Evolutionary conservation across 192 early-diverging fungal genomes (phyloP), one percentile per base, ranked within the genome.

Genomic region (Backusella morwellensis): DNA sequence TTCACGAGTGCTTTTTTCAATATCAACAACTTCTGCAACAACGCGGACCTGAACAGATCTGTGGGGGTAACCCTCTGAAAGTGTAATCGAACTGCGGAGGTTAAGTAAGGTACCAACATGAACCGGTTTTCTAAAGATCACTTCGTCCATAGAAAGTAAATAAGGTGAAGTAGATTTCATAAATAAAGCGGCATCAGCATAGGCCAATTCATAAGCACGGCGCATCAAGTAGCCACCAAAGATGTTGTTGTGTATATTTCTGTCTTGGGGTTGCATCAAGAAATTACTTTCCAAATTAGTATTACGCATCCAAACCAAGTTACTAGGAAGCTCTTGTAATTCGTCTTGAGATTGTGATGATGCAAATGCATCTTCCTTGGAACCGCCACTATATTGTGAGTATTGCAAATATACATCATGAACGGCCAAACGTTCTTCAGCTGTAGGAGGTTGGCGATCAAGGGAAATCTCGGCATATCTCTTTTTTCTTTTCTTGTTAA

Each of bases 181-280:
- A 52, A 94, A 95, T 9, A 95, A 77, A 0, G 89, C 85, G 6
- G 92, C 94, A 63, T 93, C 92, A 47, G 92, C 86, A 82, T 90
- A 94, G 3, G 94, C 93, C 0, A 97, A 85, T 81, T 98, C 96
- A 73, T 87, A 94, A 0, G 96, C 96, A 6, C 93, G 84, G 38
- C 93, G 90, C 93, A 98, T 95, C 70, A 97, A 82, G 19, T 74
- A 50, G 44, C 86, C 86, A 72, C 92, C 92, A 87, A 94, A 95
- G 5, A 93, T 88, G 76, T 91, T 92, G 66, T 91, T 89, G 75
- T 97, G 92, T 34, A 97, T 89, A 68, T 96, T 96, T 35, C 93
- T 91, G 59, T 94, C 91, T 66, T 92, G 93, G 17, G 95, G 94
- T 52, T 92, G 81, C 82, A 90, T 90, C 23, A 97, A 80, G 14